Evolutionary conservation across 163 green algal species (phyloP).

Genomic region (Chlamydomonas reinhardtii): DNA sequence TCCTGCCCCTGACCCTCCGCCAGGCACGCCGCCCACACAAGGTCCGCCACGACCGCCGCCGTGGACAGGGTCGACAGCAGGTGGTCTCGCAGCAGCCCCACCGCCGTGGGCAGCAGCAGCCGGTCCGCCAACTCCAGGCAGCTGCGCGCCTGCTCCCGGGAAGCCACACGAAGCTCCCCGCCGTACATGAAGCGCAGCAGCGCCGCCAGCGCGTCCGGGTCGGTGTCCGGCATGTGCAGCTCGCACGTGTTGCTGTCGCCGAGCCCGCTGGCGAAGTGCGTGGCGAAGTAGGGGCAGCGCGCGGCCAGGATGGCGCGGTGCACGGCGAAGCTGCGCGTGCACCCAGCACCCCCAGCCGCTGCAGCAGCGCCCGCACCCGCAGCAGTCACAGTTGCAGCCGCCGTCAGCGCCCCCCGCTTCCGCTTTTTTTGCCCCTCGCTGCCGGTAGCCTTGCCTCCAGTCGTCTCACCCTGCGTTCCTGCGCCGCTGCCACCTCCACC

Average conservation of each 20-base stretch:
- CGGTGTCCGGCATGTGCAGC: background rate
- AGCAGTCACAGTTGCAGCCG: no score
- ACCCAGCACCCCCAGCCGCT: no score
- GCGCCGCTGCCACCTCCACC: no score
- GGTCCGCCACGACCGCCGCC: background rate
- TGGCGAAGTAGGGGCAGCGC: slow-evolving; percentile 11
- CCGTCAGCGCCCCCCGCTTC: no score
- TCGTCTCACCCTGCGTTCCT: no score
- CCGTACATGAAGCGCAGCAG: slow-evolving; percentile 12
- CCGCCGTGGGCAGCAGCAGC: background rate
- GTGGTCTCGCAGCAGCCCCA: background rate
- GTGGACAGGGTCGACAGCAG: background rate
- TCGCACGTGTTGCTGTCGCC: background rate
- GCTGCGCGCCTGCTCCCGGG: background rate
- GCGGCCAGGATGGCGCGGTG: slow-evolving; percentile 18
- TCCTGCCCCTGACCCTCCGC: background rate
- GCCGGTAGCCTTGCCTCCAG: no score
- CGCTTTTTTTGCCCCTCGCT: no score
- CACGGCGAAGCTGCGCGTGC: background rate
- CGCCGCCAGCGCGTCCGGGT: slow-evolving; percentile 1
- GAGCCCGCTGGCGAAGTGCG: slow-evolving; percentile 2
- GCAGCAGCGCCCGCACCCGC: no score
- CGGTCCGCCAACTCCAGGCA: background rate
- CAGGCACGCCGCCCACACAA: background rate
- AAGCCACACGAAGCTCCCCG: background rate